Conservation (phyloP, 2,329 filamentous ascomycete species). For the Cercospora nicotianae region DNA sequence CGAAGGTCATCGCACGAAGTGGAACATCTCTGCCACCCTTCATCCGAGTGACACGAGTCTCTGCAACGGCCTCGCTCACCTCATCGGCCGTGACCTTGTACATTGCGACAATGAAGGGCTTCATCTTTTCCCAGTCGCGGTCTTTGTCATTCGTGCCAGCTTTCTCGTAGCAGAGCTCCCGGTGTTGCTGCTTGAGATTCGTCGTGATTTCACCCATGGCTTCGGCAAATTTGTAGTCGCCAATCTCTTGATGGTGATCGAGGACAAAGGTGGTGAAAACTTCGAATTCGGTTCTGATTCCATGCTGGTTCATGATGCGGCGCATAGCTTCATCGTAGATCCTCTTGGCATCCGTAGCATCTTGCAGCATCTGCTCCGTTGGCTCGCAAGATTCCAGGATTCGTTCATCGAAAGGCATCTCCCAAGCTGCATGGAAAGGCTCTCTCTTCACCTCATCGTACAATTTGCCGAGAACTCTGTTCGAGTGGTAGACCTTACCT, state of each 20-base stretch:
- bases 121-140: slow-evolving; percentile 58
- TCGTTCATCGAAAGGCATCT: slow-evolving; percentile 70
- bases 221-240: slow-evolving; percentile 85
- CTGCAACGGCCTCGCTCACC: slow-evolving; percentile 59
- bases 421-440: slow-evolving; percentile 71
- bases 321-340: slow-evolving; percentile 76
- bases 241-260: slow-evolving; percentile 67
- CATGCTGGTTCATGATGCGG: slow-evolving; percentile 80
- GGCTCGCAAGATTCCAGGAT: slow-evolving; percentile 66
- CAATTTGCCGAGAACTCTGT: slow-evolving; percentile 72
- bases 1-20: slow-evolving; percentile 43
- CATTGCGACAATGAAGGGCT: slow-evolving; percentile 79
- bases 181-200: slow-evolving; percentile 68
- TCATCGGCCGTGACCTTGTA: slow-evolving; percentile 79
- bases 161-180: slow-evolving; percentile 63
- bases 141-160: slow-evolving; percentile 50
- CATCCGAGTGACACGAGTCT: slow-evolving; percentile 46
- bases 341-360: slow-evolving; percentile 66
- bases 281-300: slow-evolving; percentile 85
- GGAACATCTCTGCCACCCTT: slow-evolving; percentile 44
- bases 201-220: slow-evolving; percentile 69
- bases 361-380: slow-evolving; percentile 55
- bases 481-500: slow-evolving; percentile 62
- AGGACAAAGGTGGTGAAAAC: slow-evolving; percentile 86
- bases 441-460: slow-evolving; percentile 73